These are phyloP conservation scores for Elaeis oleifera DNA, from an alignment of 202 grass and related monocot genomes.

Conservation along the genomic window DNA sequence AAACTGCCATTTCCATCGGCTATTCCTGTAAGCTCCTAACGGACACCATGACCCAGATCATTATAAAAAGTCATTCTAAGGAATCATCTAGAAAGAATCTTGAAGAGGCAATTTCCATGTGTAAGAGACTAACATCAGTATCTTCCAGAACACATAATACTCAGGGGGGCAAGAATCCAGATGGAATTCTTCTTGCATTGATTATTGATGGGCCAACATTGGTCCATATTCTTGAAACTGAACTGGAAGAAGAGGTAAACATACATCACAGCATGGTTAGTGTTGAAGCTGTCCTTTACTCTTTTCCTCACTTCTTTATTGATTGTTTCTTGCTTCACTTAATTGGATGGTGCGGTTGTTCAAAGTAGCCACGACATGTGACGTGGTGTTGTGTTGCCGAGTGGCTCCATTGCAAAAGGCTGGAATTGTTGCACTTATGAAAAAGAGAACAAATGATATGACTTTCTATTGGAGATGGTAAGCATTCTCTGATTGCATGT, in stretches of 20 bases:
- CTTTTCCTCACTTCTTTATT: background rate
- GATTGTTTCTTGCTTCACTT: too few relatives aligned
- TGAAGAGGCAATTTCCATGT: conserved; percentile 1
- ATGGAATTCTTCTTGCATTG: background rate
- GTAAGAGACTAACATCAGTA: background rate
- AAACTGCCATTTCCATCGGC: conserved; percentile 4
- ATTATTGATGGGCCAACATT: conserved; percentile 9
- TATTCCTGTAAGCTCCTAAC: background rate
- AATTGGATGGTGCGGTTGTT: background rate
- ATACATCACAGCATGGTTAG: background rate
- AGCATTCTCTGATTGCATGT: background rate
- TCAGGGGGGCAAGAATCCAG: background rate
- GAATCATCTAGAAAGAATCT: background rate
- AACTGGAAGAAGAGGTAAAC: conserved; percentile 4
- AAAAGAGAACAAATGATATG: conserved; percentile 5
- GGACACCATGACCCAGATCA: background rate
- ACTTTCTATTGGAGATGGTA: conserved; percentile 14
- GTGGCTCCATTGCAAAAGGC: conserved; percentile 10
- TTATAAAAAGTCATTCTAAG: conserved; percentile 1
- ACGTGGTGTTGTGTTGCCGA: conserved; percentile 11
- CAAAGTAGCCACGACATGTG: background rate
- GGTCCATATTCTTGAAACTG: conserved; percentile 15
- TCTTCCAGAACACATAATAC: background rate
- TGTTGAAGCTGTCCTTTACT: too few relatives aligned
- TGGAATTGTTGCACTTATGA: conserved; percentile 4